A percentile compares a stretch with the other conserved stretches of the same genome.
Evolutionary conservation across 257 asterid genomes (phyloP).

Genomic region (Solanum piurae): DNA sequence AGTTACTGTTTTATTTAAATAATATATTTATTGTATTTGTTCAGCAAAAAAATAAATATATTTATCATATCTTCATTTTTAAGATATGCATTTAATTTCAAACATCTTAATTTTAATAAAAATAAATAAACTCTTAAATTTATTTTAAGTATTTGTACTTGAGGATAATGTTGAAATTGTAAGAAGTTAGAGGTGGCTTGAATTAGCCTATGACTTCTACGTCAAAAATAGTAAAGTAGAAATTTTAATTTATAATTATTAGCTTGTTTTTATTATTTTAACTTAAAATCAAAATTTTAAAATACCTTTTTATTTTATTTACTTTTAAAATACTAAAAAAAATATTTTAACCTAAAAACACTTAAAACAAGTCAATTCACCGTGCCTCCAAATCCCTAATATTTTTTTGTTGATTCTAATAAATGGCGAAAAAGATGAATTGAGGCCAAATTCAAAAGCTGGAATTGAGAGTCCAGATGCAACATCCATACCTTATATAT

Average conservation of each 20-base stretch:
- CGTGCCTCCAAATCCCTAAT: background rate
- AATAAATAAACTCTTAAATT: no score
- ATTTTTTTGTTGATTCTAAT: background rate
- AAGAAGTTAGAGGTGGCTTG: background rate
- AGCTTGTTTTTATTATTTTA: no score
- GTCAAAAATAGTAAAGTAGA: no score
- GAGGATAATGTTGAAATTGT: background rate
- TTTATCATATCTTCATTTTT: no score
- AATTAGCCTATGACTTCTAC: background rate
- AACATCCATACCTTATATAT: background rate
- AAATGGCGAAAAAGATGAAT: background rate
- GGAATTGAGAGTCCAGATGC: background rate
- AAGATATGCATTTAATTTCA: no score
- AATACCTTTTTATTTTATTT: no score
- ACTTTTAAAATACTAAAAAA: no score
- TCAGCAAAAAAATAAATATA: no score
- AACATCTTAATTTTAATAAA: background rate
- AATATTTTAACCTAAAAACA: background rate
- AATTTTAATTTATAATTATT: no score
- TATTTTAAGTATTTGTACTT: background rate
- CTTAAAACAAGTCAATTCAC: background rate
- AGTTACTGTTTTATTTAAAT: no score
- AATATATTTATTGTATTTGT: no score
- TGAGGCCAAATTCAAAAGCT: background rate
- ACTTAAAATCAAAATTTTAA: no score